Evolutionary conservation across 1,284 basidiomycete species (phyloP).

Genomic region (Melampsora larici-populina): DNA sequence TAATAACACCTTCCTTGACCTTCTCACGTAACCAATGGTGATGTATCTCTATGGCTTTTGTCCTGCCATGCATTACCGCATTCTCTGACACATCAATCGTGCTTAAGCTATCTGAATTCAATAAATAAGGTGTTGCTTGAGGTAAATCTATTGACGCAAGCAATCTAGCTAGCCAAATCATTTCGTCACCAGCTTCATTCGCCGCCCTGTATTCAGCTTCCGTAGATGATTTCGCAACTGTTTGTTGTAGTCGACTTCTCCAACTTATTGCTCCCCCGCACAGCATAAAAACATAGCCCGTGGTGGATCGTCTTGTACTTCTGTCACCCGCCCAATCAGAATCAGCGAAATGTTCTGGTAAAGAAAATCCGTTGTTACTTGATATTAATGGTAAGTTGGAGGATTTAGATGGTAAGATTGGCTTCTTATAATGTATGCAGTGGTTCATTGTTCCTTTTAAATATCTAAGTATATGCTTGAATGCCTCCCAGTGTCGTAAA

Average conservation of each 20-base stretch:
- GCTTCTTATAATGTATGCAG: not conserved
- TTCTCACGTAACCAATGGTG: not conserved
- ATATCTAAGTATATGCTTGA: not conserved
- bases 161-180: not conserved
- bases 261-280: no score
- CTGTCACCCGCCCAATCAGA: no score
- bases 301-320: no score
- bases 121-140: not conserved
- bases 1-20: not conserved
- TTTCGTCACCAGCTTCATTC: no score
- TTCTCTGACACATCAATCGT: not conserved
- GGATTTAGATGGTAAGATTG: not conserved
- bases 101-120: not conserved
- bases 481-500: not conserved
- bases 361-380: no score
- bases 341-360: no score
- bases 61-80: not conserved
- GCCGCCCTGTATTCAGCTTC: no score
- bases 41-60: not conserved
- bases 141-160: not conserved
- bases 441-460: not conserved
- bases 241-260: no score
- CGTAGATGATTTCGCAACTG: no score
- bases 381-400: not conserved
- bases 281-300: no score